Conservation (phyloP, 2,329 filamentous ascomycete genomes). For the Phialemonium atrogriseum region DNA sequence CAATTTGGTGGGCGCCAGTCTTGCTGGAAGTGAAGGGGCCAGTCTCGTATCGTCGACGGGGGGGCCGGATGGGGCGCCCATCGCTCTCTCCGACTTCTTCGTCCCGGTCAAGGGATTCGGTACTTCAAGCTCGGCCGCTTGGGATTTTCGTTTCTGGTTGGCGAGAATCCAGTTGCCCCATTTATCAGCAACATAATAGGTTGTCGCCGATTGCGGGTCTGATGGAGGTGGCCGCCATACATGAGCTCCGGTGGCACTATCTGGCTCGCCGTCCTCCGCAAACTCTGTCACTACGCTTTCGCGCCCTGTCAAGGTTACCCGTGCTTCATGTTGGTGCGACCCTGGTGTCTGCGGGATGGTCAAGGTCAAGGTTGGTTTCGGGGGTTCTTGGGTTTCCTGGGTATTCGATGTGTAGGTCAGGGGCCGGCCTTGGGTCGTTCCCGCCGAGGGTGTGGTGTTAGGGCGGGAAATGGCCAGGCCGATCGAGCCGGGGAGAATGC, state of each 20-base stretch:
- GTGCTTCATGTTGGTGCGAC: conserved; percentile 2
- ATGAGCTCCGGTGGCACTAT: conserved; percentile 26
- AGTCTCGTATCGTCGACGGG: neutral
- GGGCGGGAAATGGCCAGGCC: conserved; percentile 24
- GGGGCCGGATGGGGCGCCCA: neutral
- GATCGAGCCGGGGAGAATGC: conserved; percentile 25
- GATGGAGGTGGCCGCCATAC: conserved; percentile 43
- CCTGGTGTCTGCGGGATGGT: conserved; percentile 20
- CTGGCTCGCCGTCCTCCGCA: conserved; percentile 37
- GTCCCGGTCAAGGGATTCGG: conserved; percentile 10
- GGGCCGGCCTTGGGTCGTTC: conserved; percentile 13
- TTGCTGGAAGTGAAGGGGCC: neutral
- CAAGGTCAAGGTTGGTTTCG: conserved; percentile 34
- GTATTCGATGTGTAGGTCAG: conserved; percentile 10
- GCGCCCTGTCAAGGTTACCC: conserved; percentile 10
- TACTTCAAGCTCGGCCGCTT: conserved; percentile 16
- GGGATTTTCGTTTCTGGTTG: conserved; percentile 22
- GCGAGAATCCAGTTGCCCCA: conserved; percentile 45
- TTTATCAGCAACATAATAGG: conserved; percentile 43
- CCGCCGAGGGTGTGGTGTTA: too few relatives aligned
- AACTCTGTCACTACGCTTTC: conserved; percentile 44
- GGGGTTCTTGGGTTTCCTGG: conserved; percentile 13
- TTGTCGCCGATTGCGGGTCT: conserved; percentile 34
- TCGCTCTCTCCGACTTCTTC: conserved; percentile 5
- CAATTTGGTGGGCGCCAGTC: conserved; percentile 1